A percentile compares a stretch with the other conserved stretches of the same genome.
Evolutionary conservation across 495 filamentous ascomycete genomes (phyloP).

Genomic region (Penicillium bovifimosum): DNA sequence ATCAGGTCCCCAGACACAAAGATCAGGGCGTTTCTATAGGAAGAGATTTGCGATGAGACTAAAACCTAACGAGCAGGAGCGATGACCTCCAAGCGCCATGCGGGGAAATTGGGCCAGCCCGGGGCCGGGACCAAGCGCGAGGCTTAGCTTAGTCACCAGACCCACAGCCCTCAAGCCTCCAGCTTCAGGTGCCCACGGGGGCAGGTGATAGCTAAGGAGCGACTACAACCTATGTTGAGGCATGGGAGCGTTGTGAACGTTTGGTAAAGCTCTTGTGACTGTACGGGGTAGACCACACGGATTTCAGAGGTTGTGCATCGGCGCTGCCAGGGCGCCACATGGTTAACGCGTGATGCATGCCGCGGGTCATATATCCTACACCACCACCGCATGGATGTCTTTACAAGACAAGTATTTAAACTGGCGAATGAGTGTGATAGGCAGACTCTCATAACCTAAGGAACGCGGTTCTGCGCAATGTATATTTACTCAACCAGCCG

Average conservation of each 20-base stretch:
- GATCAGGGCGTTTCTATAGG: constrained; percentile 13
- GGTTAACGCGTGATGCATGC: constrained; percentile 11
- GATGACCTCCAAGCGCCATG: constrained; percentile 13
- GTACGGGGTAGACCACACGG: not conserved
- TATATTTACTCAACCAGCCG: not conserved
- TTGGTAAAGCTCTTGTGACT: not conserved
- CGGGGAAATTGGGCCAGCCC: constrained; percentile 12
- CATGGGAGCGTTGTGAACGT: not conserved
- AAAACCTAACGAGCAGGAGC: not conserved
- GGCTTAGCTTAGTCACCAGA: constrained; percentile 22
- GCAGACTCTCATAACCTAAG: not conserved
- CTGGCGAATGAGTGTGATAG: not conserved
- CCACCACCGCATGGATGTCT: not conserved
- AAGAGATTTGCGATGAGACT: constrained; percentile 6
- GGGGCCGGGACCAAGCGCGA: not conserved
- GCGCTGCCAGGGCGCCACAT: constrained; percentile 9
- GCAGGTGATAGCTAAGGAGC: not conserved
- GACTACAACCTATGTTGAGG: not conserved
- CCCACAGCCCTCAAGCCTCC: not conserved
- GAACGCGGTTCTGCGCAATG: not conserved
- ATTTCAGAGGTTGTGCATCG: not conserved
- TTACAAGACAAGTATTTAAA: not conserved
- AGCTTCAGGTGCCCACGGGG: not conserved
- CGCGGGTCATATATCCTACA: constrained; percentile 1
- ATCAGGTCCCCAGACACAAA: constrained; percentile 5